Evolutionary conservation across 306 rosid species (phyloP).

Genomic region (Medicago truncatula): DNA sequence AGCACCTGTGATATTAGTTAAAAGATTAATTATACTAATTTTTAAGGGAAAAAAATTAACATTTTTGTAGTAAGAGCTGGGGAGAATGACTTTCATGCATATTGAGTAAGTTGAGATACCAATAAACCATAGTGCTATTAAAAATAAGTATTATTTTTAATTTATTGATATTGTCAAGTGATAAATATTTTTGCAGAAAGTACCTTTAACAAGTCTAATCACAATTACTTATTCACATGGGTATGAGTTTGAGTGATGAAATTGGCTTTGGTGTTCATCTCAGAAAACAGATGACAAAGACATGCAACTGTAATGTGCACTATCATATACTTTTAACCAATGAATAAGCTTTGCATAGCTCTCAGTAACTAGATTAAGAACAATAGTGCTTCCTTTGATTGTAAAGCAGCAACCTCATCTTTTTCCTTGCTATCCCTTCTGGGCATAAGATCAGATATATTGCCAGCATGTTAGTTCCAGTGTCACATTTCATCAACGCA

Average conservation of each 20-base stretch:
- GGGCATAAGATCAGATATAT: constrained; percentile 2
- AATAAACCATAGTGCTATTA: neutral
- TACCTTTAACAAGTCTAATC: constrained; percentile 32
- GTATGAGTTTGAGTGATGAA: constrained; percentile 30
- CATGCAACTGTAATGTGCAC: constrained; percentile 36
- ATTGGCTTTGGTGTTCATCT: neutral
- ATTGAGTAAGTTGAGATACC: neutral
- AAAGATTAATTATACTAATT: neutral
- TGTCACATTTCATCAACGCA: neutral
- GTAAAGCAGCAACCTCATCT: constrained; percentile 12
- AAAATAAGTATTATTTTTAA: neutral
- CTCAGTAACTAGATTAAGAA: constrained; percentile 26
- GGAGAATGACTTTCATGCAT: neutral
- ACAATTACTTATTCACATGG: constrained; percentile 16
- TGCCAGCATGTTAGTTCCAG: neutral
- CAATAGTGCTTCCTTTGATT: constrained; percentile 17
- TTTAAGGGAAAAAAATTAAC: neutral
- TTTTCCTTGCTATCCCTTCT: constrained; percentile 19
- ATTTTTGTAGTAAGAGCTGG: neutral
- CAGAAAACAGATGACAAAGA: constrained; percentile 34
- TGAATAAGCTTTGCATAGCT: constrained; percentile 19
- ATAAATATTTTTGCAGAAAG: constrained; percentile 7
- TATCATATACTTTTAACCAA: neutral
- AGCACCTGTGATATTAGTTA: neutral
- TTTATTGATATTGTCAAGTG: neutral